Evolutionary conservation across 78 protist genomes (phyloP).

Genomic region (slime mould (Dictyostelium discoideum)): DNA sequence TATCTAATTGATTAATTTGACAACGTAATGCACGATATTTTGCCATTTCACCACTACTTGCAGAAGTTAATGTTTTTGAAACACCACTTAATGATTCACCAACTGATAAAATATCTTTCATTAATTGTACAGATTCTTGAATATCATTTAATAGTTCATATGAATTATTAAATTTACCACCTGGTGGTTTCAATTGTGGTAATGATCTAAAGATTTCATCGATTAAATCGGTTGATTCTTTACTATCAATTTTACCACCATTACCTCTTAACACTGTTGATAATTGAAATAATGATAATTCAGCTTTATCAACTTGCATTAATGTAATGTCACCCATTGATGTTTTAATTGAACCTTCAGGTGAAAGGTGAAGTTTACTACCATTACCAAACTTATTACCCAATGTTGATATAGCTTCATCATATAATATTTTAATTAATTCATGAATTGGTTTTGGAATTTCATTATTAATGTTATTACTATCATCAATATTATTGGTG

Average conservation of each 20-base stretch:
- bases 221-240: neutral
- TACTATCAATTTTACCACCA: neutral
- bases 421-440: conserved; percentile 2
- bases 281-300: conserved; percentile 27
- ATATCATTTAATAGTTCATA: conserved; percentile 8
- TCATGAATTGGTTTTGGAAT: neutral
- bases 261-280: neutral
- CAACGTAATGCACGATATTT: conserved; percentile 51
- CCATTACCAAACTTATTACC: neutral
- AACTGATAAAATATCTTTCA: conserved; percentile 62
- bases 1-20: neutral
- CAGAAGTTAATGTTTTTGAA: neutral
- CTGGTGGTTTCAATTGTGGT: conserved; percentile 12
- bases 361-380: neutral
- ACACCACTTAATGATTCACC: conserved; percentile 65
- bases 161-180: neutral
- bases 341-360: conserved; percentile 59
- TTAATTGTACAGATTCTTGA: conserved; percentile 55
- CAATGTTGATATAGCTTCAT: conserved; percentile 16
- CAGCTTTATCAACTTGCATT: conserved; percentile 63
- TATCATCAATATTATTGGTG: neutral
- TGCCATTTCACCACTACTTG: neutral
- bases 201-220: conserved; percentile 1
- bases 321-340: conserved; percentile 33
- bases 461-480: neutral